These are phyloP conservation scores for Arctium lappa DNA, from an alignment of 129 eudicot genomes.

Conservation along the genomic window DNA sequence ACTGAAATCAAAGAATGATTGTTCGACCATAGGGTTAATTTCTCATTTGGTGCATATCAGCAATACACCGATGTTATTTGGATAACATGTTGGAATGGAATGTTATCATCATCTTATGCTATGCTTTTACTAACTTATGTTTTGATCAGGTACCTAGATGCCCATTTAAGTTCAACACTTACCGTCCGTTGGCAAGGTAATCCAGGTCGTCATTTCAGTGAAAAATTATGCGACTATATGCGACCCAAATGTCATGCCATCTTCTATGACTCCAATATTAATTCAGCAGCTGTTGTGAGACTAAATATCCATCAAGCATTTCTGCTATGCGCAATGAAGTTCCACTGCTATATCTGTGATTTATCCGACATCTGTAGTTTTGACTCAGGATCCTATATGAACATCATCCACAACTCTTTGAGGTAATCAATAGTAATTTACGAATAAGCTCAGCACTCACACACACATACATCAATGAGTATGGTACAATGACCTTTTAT, in stretches of 20 bases:
- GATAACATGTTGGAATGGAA: no score
- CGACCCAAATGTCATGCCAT: slow-evolving; percentile 87
- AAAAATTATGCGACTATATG: slow-evolving; percentile 59
- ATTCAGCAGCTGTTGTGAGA: slow-evolving; percentile 66
- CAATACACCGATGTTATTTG: no score
- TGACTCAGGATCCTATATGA: slow-evolving; percentile 35
- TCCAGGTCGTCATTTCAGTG: slow-evolving; percentile 44
- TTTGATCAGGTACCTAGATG: slow-evolving; percentile 51
- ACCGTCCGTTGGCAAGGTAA: slow-evolving; percentile 53
- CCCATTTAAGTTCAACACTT: slow-evolving; percentile 69
- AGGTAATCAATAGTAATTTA: slow-evolving; percentile 40
- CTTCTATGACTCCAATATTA: slow-evolving; percentile 77
- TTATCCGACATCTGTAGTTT: slow-evolving; percentile 41
- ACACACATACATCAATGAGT: not conserved
- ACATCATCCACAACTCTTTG: slow-evolving; percentile 45
- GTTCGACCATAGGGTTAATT: no score
- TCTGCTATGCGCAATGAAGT: slow-evolving; percentile 89
- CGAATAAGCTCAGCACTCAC: not conserved
- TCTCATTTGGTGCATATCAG: no score
- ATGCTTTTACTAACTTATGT: not conserved
- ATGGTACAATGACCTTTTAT: no score
- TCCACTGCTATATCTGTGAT: slow-evolving; percentile 56
- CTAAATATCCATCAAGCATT: slow-evolving; percentile 80
- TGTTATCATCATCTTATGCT: not conserved
- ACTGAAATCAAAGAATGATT: no score